phyloP scores from a whole-genome alignment of 2,329 filamentous ascomycete species.

The Neofusicoccum cordaticola region DNA sequence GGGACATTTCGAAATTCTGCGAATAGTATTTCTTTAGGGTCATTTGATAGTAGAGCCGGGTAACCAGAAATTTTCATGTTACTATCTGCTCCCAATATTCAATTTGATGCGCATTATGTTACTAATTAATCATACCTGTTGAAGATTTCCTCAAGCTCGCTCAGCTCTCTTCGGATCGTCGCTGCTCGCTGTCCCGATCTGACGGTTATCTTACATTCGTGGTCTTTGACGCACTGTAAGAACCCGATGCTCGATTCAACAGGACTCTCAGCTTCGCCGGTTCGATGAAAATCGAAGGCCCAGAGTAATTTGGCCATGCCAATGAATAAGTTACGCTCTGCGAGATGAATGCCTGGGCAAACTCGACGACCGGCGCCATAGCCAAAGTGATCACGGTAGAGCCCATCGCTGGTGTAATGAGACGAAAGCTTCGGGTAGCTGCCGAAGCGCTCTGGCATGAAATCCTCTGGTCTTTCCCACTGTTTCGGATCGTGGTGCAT shows the following conservation, averaged over 20 bases:
- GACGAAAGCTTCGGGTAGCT: neutral
- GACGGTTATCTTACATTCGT: neutral
- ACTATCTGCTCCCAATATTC: no score
- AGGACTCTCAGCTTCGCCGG: neutral
- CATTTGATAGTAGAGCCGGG: no score
- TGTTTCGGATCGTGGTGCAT: neutral
- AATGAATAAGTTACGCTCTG: slow-evolving; percentile 30
- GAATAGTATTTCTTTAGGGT: no score
- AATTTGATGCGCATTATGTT: no score
- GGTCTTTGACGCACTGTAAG: neutral
- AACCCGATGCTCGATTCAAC: neutral
- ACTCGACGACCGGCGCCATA: slow-evolving; percentile 38
- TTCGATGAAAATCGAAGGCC: slow-evolving; percentile 26
- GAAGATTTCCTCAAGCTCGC: neutral
- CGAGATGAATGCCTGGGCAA: slow-evolving; percentile 40
- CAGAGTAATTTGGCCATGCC: slow-evolving; percentile 33
- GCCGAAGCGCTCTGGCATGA: neutral
- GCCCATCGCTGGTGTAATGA: slow-evolving; percentile 23
- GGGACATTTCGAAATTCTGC: no score
- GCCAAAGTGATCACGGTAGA: slow-evolving; percentile 32
- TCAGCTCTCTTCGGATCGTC: neutral
- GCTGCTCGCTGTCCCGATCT: neutral
- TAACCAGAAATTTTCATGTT: no score
- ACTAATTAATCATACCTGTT: neutral
- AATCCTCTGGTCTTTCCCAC: neutral